These are phyloP conservation scores for Glycine soja DNA, from an alignment of 306 rosid genomes.

Conservation along the genomic window DNA sequence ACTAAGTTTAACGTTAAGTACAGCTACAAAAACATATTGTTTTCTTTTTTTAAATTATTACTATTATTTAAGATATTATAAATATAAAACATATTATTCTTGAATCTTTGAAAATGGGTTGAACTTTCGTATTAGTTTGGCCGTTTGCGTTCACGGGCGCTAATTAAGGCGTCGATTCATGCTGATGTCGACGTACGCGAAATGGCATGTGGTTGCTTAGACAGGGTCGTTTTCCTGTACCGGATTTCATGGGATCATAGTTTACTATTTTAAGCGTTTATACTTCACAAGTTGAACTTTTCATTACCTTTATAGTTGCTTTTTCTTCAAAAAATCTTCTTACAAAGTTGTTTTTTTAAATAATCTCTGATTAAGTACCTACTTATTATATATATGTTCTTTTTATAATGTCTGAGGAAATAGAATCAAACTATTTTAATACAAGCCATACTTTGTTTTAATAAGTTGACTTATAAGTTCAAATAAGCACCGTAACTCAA, in stretches of 20 bases:
- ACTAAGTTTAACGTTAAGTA: too few relatives aligned
- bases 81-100: not conserved
- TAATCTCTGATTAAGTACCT: not conserved
- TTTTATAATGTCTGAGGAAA: too few relatives aligned
- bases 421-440: not conserved
- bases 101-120: conserved; percentile 28
- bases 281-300: not conserved
- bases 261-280: not conserved
- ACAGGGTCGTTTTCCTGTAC: conserved; percentile 39
- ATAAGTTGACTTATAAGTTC: not conserved
- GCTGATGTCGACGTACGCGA: conserved; percentile 29
- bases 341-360: not conserved
- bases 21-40: too few relatives aligned
- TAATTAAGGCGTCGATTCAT: conserved; percentile 19
- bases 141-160: conserved; percentile 20
- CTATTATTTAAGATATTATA: not conserved
- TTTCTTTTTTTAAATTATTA: too few relatives aligned
- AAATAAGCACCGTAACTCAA: not conserved
- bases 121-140: conserved; percentile 34
- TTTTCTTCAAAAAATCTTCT: not conserved
- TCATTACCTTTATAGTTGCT: not conserved
- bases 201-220: conserved; percentile 17
- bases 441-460: not conserved
- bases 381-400: too few relatives aligned
- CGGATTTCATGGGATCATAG: conserved; percentile 34